A percentile compares a stretch with the other conserved stretches of the same genome.
These are phyloP conservation scores for Trichothecium roseum DNA, from an alignment of 2,329 filamentous ascomycete species.

Conservation along the genomic window DNA sequence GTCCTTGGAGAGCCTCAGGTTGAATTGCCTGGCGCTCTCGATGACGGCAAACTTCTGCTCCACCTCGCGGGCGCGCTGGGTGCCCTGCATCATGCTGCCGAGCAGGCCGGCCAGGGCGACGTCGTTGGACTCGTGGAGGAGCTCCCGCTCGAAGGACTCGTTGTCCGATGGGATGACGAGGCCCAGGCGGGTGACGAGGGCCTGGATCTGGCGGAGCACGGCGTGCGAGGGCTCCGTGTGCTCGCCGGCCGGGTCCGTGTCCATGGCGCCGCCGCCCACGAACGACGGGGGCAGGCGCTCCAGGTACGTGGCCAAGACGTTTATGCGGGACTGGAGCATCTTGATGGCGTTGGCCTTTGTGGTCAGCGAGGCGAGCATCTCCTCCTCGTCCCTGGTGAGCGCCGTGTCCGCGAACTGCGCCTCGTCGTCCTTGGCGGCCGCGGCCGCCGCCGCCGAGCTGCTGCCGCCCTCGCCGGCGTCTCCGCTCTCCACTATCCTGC, in stretches of 20 bases:
- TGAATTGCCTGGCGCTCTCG: slow-evolving; percentile 26
- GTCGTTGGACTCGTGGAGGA: slow-evolving; percentile 71
- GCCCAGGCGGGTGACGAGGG: slow-evolving; percentile 72
- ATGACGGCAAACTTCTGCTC: slow-evolving; percentile 63
- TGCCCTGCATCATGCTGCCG: slow-evolving; percentile 61
- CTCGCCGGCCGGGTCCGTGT: slow-evolving; percentile 17
- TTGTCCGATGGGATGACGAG: slow-evolving; percentile 66
- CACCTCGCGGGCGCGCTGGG: slow-evolving; percentile 60
- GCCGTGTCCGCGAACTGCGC: slow-evolving; percentile 25
- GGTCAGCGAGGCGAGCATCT: slow-evolving; percentile 57
- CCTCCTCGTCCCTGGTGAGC: slow-evolving; percentile 49
- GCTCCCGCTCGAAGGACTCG: slow-evolving; percentile 57
- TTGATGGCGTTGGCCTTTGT: slow-evolving; percentile 88
- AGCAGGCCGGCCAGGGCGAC: slow-evolving; percentile 70
- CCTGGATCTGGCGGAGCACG: slow-evolving; percentile 79
- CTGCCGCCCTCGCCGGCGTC: slow-evolving; percentile 11
- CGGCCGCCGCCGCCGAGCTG: slow-evolving; percentile 17
- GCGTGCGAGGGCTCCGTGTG: slow-evolving; percentile 46
- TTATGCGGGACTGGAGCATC: slow-evolving; percentile 74
- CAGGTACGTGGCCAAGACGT: slow-evolving; percentile 67
- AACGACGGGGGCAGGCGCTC: slow-evolving; percentile 58
- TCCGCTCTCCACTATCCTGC: slow-evolving; percentile 22
- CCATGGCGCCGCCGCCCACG: slow-evolving; percentile 34
- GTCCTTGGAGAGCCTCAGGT: no score
- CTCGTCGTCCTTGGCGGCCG: slow-evolving; percentile 14